Evolutionary conservation across 2,329 filamentous ascomycete genomes (phyloP).

Genomic region (Colletotrichum salicis): DNA sequence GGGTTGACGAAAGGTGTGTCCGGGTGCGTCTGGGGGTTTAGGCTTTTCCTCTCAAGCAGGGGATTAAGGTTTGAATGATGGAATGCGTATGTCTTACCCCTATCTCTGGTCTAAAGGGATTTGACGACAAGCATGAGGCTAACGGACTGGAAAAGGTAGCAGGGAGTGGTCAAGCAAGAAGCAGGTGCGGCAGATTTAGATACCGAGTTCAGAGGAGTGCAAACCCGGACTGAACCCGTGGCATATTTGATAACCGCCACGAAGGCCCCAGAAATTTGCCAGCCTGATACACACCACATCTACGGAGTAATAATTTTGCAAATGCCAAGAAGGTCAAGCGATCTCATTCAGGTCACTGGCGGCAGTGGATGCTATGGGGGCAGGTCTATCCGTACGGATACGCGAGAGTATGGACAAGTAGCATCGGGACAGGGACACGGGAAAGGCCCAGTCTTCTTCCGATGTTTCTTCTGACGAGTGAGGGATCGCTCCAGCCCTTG

Average conservation of each 20-base stretch:
- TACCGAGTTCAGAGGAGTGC: background rate
- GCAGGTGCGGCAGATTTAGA: background rate
- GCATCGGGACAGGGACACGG: background rate
- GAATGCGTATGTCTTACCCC: background rate
- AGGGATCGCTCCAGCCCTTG: background rate
- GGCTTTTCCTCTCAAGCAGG: background rate
- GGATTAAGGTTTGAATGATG: background rate
- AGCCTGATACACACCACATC: conserved; percentile 10
- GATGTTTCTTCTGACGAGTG: background rate
- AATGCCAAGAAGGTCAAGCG: conserved; percentile 9
- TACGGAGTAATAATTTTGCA: background rate
- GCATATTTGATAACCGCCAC: background rate
- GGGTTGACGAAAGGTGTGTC: background rate
- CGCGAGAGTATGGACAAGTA: background rate
- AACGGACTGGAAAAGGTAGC: background rate
- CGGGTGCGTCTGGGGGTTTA: conserved; percentile 2
- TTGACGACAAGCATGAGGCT: background rate
- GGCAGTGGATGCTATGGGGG: background rate
- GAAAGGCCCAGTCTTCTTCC: background rate
- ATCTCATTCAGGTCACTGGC: background rate
- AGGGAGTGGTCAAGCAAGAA: background rate
- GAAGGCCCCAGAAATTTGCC: background rate
- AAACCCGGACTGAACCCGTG: background rate
- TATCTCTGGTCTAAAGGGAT: background rate
- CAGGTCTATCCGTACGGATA: background rate